A percentile compares a stretch with the other conserved stretches of the same genome.
These are phyloP conservation scores for Trichoderma endophyticum DNA, from an alignment of 2,329 filamentous ascomycete genomes.

Conservation along the genomic window DNA sequence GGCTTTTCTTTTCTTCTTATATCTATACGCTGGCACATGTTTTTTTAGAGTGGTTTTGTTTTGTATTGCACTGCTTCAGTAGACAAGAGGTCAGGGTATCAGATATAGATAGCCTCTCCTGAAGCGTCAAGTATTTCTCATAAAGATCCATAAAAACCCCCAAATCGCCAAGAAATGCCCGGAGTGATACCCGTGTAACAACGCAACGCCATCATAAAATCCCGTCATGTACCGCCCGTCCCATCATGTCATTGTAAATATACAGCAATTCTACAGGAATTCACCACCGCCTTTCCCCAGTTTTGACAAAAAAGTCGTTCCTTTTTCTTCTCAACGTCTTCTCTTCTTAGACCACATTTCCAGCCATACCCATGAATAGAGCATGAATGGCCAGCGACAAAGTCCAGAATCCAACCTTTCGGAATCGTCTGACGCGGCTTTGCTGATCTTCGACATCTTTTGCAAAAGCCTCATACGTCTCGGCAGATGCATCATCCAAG, in stretches of 20 bases:
- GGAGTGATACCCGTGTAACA: conserved; percentile 2
- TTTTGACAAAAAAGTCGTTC: neutral
- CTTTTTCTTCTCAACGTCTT: neutral
- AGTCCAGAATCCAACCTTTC: conserved; percentile 96
- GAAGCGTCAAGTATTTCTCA: conserved; percentile 5
- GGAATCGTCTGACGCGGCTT: conserved; percentile 79
- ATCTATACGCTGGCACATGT: neutral
- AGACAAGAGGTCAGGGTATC: conserved; percentile 1
- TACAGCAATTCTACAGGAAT: conserved; percentile 18
- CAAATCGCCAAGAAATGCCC: conserved; percentile 9
- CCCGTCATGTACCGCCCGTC: conserved; percentile 5
- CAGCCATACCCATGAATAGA: conserved; percentile 90
- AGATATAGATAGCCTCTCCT: conserved; percentile 9
- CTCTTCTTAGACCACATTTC: conserved; percentile 58
- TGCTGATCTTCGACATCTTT: conserved; percentile 87
- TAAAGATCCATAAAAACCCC: neutral
- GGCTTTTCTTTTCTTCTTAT: neutral
- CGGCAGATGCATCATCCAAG: conserved; percentile 88
- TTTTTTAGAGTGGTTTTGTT: neutral
- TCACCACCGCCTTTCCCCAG: neutral
- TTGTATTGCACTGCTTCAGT: conserved; percentile 7
- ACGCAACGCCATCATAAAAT: conserved; percentile 15
- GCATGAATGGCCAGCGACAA: conserved; percentile 89
- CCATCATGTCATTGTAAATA: conserved; percentile 15
- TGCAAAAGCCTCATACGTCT: conserved; percentile 93